phyloP scores from a whole-genome alignment of 257 asterid species.

The Solanum chiquidenum region DNA sequence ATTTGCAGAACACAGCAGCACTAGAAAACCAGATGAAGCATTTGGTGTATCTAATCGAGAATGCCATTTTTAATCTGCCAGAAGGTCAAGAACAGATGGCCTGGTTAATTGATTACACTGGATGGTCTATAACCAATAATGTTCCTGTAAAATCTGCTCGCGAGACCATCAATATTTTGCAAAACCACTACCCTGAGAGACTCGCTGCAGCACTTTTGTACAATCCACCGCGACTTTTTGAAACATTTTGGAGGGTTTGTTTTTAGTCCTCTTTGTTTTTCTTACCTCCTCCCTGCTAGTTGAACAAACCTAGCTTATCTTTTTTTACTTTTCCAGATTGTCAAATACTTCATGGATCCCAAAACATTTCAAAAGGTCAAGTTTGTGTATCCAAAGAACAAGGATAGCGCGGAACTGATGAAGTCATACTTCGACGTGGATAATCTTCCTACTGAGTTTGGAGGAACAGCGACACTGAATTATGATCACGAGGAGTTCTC shows the following conservation, averaged over 20 bases:
- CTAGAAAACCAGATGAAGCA: constrained; percentile 84
- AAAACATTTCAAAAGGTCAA: constrained; percentile 91
- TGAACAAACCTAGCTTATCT: not conserved
- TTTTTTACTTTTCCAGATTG: constrained; percentile 46
- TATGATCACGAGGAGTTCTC: constrained; percentile 91
- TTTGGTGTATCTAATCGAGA: constrained; percentile 83
- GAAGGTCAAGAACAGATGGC: constrained; percentile 96
- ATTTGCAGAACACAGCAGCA: constrained; percentile 66
- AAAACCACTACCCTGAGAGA: constrained; percentile 91
- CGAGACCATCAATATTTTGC: constrained; percentile 62
- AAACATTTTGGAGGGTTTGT: constrained; percentile 92
- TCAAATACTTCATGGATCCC: constrained; percentile 75
- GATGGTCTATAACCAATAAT: constrained; percentile 69
- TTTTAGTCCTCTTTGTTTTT: not conserved
- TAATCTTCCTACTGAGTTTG: constrained; percentile 86
- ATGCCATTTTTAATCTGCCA: constrained; percentile 87
- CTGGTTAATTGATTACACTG: constrained; percentile 93
- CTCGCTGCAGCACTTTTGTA: constrained; percentile 73
- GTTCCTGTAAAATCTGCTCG: constrained; percentile 83
- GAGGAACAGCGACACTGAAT: constrained; percentile 74
- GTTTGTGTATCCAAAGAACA: constrained; percentile 84
- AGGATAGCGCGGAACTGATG: constrained; percentile 87
- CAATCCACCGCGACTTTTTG: constrained; percentile 86
- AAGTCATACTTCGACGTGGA: constrained; percentile 62
- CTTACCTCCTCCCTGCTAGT: not conserved